Conservation (phyloP, 192 early-diverging fungal genomes). For the Diversispora eburnea region DNA sequence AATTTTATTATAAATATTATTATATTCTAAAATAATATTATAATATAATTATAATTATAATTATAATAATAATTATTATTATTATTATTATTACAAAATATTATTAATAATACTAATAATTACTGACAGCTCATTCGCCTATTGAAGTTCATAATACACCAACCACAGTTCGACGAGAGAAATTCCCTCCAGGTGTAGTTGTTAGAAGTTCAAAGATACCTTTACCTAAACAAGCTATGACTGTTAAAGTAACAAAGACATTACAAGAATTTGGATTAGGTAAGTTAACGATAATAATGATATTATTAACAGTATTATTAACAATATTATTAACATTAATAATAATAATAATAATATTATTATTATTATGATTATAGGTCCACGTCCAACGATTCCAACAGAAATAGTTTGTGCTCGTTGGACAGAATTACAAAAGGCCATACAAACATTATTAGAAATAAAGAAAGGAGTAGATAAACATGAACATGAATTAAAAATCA, state of each 20-base stretch:
- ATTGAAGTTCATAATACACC: slow-evolving; percentile 11
- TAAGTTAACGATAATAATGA: slow-evolving; percentile 26
- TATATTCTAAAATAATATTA: too few relatives aligned
- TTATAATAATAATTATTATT: too few relatives aligned
- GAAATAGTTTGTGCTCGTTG: slow-evolving; percentile 74
- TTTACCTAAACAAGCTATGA: slow-evolving; percentile 48
- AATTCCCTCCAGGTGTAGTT: slow-evolving; percentile 60
- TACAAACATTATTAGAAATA: slow-evolving; percentile 75
- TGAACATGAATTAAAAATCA: slow-evolving; percentile 66
- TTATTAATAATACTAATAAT: too few relatives aligned
- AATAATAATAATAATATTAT: neutral
- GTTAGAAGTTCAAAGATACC: slow-evolving; percentile 60
- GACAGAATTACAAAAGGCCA: slow-evolving; percentile 69
- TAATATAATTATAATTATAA: too few relatives aligned
- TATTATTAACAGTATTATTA: neutral
- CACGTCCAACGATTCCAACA: slow-evolving; percentile 77
- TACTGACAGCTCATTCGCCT: slow-evolving; percentile 15
- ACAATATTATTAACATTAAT: neutral
- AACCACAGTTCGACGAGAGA: slow-evolving; percentile 42
- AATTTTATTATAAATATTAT: too few relatives aligned
- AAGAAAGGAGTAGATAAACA: slow-evolving; percentile 80
- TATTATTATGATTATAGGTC: too few relatives aligned
- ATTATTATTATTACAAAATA: too few relatives aligned
- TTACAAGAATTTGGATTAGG: slow-evolving; percentile 57
- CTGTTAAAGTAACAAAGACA: slow-evolving; percentile 47